Percentiles rank a stretch among this genome's conserved stretches.
Evolutionary conservation across 2,329 filamentous ascomycete species (phyloP).

Genomic region (Colletotrichum sp.): DNA sequence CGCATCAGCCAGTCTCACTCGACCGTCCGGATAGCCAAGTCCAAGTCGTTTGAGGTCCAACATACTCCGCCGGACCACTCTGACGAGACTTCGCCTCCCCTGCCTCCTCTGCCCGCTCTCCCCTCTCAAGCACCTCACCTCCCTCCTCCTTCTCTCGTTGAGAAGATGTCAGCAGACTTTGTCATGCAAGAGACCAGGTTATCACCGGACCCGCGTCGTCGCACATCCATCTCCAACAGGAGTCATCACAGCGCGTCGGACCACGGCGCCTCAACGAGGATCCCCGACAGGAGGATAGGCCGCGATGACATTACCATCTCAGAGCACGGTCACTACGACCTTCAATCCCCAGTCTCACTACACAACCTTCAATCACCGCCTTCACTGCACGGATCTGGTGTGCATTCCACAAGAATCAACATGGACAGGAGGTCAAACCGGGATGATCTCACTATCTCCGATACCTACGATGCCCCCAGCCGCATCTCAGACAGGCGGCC

Average conservation of each 20-base stretch:
- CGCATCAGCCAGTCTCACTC: slow-evolving; percentile 42
- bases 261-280: slow-evolving; percentile 13
- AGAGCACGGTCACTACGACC: slow-evolving; percentile 21
- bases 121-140: slow-evolving; percentile 22
- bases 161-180: slow-evolving; percentile 21
- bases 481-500: slow-evolving; percentile 21
- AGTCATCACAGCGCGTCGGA: slow-evolving; percentile 20
- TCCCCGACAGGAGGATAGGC: slow-evolving; percentile 14
- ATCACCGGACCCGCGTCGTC: slow-evolving; percentile 21
- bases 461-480: slow-evolving; percentile 9
- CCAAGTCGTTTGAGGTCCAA: slow-evolving; percentile 31
- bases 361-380: not conserved
- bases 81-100: not conserved
- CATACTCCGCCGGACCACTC: not conserved
- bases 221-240: slow-evolving; percentile 30
- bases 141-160: slow-evolving; percentile 18
- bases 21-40: slow-evolving; percentile 28
- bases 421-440: not conserved
- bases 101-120: slow-evolving; percentile 5
- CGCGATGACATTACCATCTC: slow-evolving; percentile 21
- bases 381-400: not conserved
- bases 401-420: not conserved
- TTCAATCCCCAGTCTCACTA: not conserved
- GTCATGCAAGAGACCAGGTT: slow-evolving; percentile 19
- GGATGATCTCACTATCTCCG: slow-evolving; percentile 11